phyloP scores from a whole-genome alignment of 441 rosid species.

The Erysimum cheiri region DNA sequence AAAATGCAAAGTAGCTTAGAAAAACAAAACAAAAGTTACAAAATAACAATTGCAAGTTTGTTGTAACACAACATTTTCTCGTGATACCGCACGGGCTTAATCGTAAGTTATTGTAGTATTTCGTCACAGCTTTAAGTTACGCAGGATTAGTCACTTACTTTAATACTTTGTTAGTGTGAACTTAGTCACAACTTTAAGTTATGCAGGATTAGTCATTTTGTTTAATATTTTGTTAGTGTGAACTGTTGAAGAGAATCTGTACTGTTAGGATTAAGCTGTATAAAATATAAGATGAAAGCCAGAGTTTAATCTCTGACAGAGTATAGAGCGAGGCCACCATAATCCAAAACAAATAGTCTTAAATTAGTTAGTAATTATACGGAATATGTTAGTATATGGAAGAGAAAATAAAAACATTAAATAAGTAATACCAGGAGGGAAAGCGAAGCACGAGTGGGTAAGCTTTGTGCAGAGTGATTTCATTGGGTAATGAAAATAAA shows the following conservation, averaged over 20 bases:
- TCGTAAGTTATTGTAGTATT: neutral
- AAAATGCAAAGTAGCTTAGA: neutral
- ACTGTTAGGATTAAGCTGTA: neutral
- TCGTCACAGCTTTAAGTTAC: neutral
- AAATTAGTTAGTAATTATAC: neutral
- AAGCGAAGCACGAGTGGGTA: constrained; percentile 34
- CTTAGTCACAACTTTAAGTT: too few species aligned
- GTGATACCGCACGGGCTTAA: constrained; percentile 2
- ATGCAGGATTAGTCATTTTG: too few species aligned
- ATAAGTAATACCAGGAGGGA: constrained; percentile 20
- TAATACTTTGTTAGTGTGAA: constrained; percentile 18
- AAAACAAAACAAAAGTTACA: neutral
- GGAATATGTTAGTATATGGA: neutral
- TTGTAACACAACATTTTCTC: constrained; percentile 4
- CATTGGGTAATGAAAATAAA: constrained; percentile 9
- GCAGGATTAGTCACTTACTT: neutral
- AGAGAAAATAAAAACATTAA: neutral
- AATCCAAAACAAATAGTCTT: constrained; percentile 21
- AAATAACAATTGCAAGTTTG: neutral
- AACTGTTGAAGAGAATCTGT: neutral
- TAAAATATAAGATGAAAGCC: neutral
- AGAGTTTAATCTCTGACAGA: neutral
- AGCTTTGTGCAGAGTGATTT: constrained; percentile 44
- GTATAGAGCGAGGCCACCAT: neutral
- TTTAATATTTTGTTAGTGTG: constrained; percentile 16